Evolutionary conservation across 352 stramenopile genomes (phyloP), one percentile per base, ranked within the genome.

Genomic region (Pythium biforme): DNA sequence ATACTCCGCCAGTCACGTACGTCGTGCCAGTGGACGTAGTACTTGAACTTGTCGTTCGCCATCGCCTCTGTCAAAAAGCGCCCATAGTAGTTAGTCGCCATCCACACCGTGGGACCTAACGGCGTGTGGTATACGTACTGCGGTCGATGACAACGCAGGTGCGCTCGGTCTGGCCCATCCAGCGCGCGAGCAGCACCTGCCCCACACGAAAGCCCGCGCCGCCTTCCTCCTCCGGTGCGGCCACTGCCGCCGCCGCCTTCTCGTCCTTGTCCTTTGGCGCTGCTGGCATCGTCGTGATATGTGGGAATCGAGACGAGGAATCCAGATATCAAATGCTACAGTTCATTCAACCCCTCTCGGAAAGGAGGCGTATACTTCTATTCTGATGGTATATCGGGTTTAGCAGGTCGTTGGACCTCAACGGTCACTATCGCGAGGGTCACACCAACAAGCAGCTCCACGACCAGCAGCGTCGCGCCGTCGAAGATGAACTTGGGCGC

Each of bases 401-500:
- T 65, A 20, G 23, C 4, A 59, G 55, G 45, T 4, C 19, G 5
- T n/a, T n/a, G n/a, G n/a, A n/a, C n/a, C 19, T 4, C 19, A 27
- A 27, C 15, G 2, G 41, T 22, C 46, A 51, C 59, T 48, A 49
- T 47, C 11, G 50, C 40, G 14, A 51, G 39, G n/a, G 49, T 54
- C 34, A 52, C 49, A 2, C 43, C 17, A 4, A 29, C 23, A n/a
- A 67, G 23, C 27, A 67, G 51, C 51, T 89, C 79, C 7, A 75
- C 65, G n/a, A 87, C 68, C 15, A 93, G 61, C 59, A 91, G 59
- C 19, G 78, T 72, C 17, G 86, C 56, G 27, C 77, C 80, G 34
- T 97, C 89, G 51, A 95, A 97, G 50, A 96, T 77, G 68, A 93
- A 96, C 66, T 96, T 96, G 39, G 89, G 89, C 3, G 90, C 89